Base-by-base conservation (phyloP, 2,329 filamentous ascomycete genomes). In the Fusarium proliferatum region DNA sequence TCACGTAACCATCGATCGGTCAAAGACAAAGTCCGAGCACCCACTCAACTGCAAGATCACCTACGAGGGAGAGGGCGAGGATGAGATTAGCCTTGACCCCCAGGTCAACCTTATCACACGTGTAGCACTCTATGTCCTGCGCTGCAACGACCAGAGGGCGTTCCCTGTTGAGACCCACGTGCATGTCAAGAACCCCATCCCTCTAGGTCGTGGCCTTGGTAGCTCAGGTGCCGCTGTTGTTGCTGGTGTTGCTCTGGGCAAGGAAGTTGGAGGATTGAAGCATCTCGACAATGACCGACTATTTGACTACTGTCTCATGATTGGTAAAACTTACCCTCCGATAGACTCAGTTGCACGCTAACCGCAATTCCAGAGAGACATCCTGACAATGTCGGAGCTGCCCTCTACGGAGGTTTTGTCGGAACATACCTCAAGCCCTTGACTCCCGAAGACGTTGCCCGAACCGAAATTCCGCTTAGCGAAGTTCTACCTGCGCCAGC, bases 221-320 rank as follows among this genome's bases (percentile, higher is more conserved):
- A 97, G 95, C 46, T 98, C 95, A 1, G 96, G 96, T 36, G 95
- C 96, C 9, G 96, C 96, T 13, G 96, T 98, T 23, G 96, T 98
- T 11, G 96, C 95, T 1, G 96, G 96, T 74, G 96, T 98, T n/a
- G 90, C 95, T 82, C 87, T 99, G 51, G 96, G 92, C 45, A 97
- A 96, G 84, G 92, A 97, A 81, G 93, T 96, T 52, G 96, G 95
- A 42, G 88, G 92, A 38, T 87, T 99, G 69, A 87, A 92, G 49
- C 86, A 88, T 45, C 85, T 99, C 72, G 90, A 90, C 66, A 92
- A 94, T 78, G 93, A 94, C 73, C 89, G 96, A 43, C 89, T 99
- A 81, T 92, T 99, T 78, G 96, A 99, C 84, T 99, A 95, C 82
- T 97, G 94, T 80, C 87, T 99, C 75, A 99, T 99, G 96, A 97